phyloP scores from a whole-genome alignment of 306 rosid genomes.

The Astragalus glycyphyllos region DNA sequence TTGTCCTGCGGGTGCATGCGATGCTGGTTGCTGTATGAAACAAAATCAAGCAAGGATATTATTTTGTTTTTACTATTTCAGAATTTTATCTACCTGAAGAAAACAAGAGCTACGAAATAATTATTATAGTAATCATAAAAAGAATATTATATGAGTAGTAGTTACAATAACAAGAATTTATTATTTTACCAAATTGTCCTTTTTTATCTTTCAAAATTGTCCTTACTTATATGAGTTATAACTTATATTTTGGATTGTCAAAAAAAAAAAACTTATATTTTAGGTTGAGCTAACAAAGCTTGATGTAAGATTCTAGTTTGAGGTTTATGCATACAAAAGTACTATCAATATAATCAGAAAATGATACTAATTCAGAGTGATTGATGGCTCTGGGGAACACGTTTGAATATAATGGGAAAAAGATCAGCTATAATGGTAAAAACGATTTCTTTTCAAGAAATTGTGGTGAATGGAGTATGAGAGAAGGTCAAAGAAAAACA shows the following conservation, averaged over 20 bases:
- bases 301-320: no score
- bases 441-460: background rate
- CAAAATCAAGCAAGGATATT: conserved; percentile 10
- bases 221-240: no score
- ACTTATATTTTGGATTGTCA: no score
- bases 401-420: background rate
- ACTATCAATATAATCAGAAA: no score
- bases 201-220: no score
- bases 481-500: background rate
- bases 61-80: background rate
- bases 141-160: no score
- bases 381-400: background rate
- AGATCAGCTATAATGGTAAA: background rate
- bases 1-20: background rate
- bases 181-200: no score
- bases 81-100: background rate
- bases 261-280: no score
- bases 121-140: no score
- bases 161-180: no score
- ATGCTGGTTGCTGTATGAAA: background rate
- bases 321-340: no score
- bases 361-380: background rate
- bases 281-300: no score
- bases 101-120: background rate
- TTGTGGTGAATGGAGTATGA: background rate